phyloP scores from a whole-genome alignment of 1,139 yeast species.

The Candida sp. region DNA sequence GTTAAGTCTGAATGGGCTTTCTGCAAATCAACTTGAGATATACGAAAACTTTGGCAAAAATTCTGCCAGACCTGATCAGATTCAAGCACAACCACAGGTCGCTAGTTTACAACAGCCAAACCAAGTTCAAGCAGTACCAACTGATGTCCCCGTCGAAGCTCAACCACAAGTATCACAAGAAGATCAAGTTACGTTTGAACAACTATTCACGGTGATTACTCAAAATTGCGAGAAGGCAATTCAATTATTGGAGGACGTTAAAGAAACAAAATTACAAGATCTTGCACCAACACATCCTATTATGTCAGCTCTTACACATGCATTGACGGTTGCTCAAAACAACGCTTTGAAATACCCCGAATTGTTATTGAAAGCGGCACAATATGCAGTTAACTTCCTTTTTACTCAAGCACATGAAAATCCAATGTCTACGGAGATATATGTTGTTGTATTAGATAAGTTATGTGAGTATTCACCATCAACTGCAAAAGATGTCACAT shows the following conservation, averaged over 20 bases:
- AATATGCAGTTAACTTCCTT: constrained; percentile 76
- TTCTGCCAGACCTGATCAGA: constrained; percentile 9
- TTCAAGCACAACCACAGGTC: constrained; percentile 1
- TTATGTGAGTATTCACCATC: constrained; percentile 82
- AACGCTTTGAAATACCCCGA: constrained; percentile 58
- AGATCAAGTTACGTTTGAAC: constrained; percentile 37
- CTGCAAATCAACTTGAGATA: constrained; percentile 67
- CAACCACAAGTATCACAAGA: constrained; percentile 22
- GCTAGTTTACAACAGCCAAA: constrained; percentile 2
- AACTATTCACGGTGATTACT: constrained; percentile 36
- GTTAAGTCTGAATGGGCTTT: constrained; percentile 70
- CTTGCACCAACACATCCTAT: constrained; percentile 67
- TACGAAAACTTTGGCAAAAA: constrained; percentile 76
- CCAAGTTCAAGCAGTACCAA: constrained; percentile 3
- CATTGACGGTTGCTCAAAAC: constrained; percentile 58
- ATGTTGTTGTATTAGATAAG: constrained; percentile 75
- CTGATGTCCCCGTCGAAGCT: constrained; percentile 4
- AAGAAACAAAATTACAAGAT: constrained; percentile 49
- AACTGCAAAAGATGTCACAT: constrained; percentile 86
- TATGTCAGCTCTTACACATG: constrained; percentile 60
- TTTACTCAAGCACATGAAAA: constrained; percentile 69
- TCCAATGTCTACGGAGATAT: constrained; percentile 69
- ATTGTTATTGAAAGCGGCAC: constrained; percentile 77
- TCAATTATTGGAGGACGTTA: constrained; percentile 29
- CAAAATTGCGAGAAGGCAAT: constrained; percentile 44